phyloP scores from a whole-genome alignment of 345 rosid genomes.

The Euphorbia peplus region DNA sequence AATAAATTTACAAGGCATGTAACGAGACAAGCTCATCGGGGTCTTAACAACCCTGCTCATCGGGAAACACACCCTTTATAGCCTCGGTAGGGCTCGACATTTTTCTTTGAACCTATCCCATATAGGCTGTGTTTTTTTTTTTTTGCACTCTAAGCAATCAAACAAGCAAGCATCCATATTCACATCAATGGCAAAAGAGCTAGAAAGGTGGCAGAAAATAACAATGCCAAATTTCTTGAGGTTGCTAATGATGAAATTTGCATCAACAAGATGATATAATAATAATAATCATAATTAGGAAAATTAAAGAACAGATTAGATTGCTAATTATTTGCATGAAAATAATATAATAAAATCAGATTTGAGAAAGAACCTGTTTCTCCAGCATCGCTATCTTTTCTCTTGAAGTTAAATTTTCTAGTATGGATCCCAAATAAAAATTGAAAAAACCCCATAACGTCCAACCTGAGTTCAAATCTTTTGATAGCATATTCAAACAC shows the following conservation, averaged over 20 bases:
- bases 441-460: slow-evolving; percentile 37
- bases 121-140: too few species aligned
- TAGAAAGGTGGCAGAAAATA: background rate
- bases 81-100: too few species aligned
- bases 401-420: slow-evolving; percentile 55
- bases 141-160: too few species aligned
- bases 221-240: slow-evolving; percentile 5
- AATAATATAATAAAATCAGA: background rate
- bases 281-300: too few species aligned
- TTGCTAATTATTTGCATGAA: too few species aligned
- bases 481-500: slow-evolving; percentile 5
- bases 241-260: too few species aligned
- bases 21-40: too few species aligned
- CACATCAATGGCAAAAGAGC: background rate
- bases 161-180: background rate
- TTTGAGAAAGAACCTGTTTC: slow-evolving; percentile 58
- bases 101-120: too few species aligned
- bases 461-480: background rate
- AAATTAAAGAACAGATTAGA: background rate
- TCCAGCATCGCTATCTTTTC: slow-evolving; percentile 96
- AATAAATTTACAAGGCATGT: background rate
- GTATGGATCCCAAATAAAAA: slow-evolving; percentile 39
- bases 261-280: background rate
- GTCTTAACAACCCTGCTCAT: too few species aligned
- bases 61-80: too few species aligned